Base-by-base conservation (phyloP, 495 filamentous ascomycete species). In the Pyronema domesticum region DNA sequence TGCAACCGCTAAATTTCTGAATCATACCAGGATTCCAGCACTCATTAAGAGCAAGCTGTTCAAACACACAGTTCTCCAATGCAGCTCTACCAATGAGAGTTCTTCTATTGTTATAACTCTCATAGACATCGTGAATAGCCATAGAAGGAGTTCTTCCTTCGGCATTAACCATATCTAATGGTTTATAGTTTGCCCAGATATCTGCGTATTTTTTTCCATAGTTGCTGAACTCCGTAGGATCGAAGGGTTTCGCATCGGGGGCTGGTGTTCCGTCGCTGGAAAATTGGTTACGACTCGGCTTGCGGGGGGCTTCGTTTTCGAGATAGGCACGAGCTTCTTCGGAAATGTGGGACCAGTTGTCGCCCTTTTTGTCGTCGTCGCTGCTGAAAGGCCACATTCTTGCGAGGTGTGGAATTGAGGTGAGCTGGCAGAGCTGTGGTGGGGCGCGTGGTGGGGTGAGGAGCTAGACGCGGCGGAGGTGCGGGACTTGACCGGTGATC, bases 31-130 rank as follows among this genome's bases (percentile, higher is more conserved):
- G 72, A 53, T 73, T 70, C 70, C 85, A 93, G 71, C 91, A 98
- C 3, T 79, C 71, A 48, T 75, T 74, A 69, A 89, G 75, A 19
- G 75, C 79, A 60, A 80, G 69, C 68, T 94, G 83, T 68, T 95
- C 87, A 52, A 85, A 58, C 0, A 86, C 82, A 71, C 91, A 98
- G 67, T 95, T 98, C 71, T 96, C 93, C 59, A 94, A 71, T 11
- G 91, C 91, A 7, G 84, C 85, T 15, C 76, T 74, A 15, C 85
- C 83, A 51, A 96, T 86, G 52, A 76, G 72, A 15, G 76, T 76
- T 60, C 81, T 83, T 55, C 86, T 83, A 63, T 84, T 76, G 68
- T 94, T 94, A 74, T 81, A 88, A 18, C 76, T 78, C 49, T 88
- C 84, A 30, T 95, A 72, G 54, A 95, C 78, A 63, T 85, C 81